Percentiles rank a stretch among this genome's conserved stretches.
phyloP scores from a whole-genome alignment of 2,329 filamentous ascomycete genomes.

The Cercospora sp. region DNA sequence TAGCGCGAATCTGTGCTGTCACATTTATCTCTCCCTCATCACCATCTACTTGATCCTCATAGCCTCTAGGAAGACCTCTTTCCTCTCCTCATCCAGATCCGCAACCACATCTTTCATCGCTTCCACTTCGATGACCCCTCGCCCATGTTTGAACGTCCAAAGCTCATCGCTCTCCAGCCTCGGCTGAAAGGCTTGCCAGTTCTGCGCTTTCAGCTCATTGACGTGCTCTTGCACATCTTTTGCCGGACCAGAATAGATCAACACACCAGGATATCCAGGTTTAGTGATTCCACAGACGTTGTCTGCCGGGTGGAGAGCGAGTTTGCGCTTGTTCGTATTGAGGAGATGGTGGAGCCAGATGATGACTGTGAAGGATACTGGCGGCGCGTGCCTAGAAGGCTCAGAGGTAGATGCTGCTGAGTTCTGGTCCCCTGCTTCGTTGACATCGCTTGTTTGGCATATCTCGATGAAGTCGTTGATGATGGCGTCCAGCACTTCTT shows the following conservation, averaged over 20 bases:
- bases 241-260: slow-evolving; percentile 46
- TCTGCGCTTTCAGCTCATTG: slow-evolving; percentile 45
- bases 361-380: slow-evolving; percentile 39
- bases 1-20: not conserved
- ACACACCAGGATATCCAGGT: slow-evolving; percentile 50
- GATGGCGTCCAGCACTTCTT: slow-evolving; percentile 48
- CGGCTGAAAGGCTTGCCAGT: slow-evolving; percentile 52
- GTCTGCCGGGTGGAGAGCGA: slow-evolving; percentile 41
- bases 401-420: not conserved
- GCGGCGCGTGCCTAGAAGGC: not conserved
- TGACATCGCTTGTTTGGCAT: slow-evolving; percentile 16
- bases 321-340: slow-evolving; percentile 50
- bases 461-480: slow-evolving; percentile 43
- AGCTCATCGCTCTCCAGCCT: slow-evolving; percentile 43
- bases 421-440: not conserved
- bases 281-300: slow-evolving; percentile 48
- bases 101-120: slow-evolving; percentile 48
- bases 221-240: slow-evolving; percentile 46
- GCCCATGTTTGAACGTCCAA: slow-evolving; percentile 46
- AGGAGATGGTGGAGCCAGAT: slow-evolving; percentile 52
- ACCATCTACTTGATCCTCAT: slow-evolving; percentile 40
- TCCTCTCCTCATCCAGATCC: slow-evolving; percentile 36
- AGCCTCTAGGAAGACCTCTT: slow-evolving; percentile 36
- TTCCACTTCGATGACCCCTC: slow-evolving; percentile 47
- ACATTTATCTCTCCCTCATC: not conserved